Evolutionary conservation across 2,329 filamentous ascomycete genomes (phyloP).

Genomic region (Orbilia brochopaga): DNA sequence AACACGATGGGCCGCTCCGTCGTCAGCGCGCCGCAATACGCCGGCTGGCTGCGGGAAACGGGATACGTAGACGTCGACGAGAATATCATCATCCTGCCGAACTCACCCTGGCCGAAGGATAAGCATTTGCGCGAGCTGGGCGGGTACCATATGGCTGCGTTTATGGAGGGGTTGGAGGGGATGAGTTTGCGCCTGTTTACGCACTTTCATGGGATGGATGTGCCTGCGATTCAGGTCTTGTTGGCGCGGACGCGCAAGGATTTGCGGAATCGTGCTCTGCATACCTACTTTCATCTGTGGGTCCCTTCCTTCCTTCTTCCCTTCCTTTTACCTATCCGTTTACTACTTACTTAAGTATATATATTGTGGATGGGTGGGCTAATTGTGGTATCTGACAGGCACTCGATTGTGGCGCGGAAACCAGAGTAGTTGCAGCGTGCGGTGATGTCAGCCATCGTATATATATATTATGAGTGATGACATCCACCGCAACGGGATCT

Average conservation of each 20-base stretch:
- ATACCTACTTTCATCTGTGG: slow-evolving; percentile 59
- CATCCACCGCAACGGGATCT: too few species aligned
- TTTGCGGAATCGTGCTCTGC: slow-evolving; percentile 57
- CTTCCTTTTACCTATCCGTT: neutral
- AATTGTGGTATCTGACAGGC: slow-evolving; percentile 1
- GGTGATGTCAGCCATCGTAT: too few species aligned
- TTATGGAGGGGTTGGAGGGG: slow-evolving; percentile 63
- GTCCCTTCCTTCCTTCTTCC: slow-evolving; percentile 21
- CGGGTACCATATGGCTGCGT: slow-evolving; percentile 40
- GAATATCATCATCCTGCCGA: slow-evolving; percentile 60
- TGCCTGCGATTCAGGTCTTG: slow-evolving; percentile 62
- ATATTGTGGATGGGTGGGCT: neutral
- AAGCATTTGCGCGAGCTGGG: slow-evolving; percentile 61
- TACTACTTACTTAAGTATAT: too few species aligned
- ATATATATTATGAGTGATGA: too few species aligned
- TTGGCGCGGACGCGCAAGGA: slow-evolving; percentile 62
- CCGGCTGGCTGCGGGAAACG: slow-evolving; percentile 54
- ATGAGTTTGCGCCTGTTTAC: slow-evolving; percentile 65
- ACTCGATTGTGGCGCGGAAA: slow-evolving; percentile 23
- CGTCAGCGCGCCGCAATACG: slow-evolving; percentile 50
- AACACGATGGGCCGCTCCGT: slow-evolving; percentile 55
- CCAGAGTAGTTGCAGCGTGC: neutral
- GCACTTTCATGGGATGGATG: slow-evolving; percentile 60
- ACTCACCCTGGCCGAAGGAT: slow-evolving; percentile 62
- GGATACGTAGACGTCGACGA: slow-evolving; percentile 60